Evolutionary conservation across 2,329 filamentous ascomycete species (phyloP).

Genomic region (Fusarium palustre): DNA sequence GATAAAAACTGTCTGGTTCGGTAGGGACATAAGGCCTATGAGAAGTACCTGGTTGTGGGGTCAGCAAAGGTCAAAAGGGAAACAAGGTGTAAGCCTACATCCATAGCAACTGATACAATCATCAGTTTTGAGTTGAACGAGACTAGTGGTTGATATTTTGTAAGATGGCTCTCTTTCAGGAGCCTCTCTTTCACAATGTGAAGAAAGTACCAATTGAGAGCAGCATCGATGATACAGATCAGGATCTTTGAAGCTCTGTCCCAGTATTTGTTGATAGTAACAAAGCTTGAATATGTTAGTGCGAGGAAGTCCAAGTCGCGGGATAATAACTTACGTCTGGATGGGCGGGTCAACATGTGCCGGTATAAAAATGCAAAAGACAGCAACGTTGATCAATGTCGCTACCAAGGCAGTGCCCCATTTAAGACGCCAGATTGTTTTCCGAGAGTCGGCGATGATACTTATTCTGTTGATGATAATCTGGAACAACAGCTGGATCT

Average conservation of each 20-base stretch:
- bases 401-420: constrained; percentile 60
- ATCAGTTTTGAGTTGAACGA: constrained; percentile 64
- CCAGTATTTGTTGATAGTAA: constrained; percentile 63
- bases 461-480: constrained; percentile 67
- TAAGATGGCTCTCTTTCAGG: constrained; percentile 59
- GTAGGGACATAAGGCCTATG: constrained; percentile 52
- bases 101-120: constrained; percentile 62
- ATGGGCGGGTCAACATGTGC: constrained; percentile 56
- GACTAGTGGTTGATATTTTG: constrained; percentile 63
- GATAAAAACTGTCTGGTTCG: constrained; percentile 55
- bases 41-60: constrained; percentile 29
- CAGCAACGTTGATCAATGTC: constrained; percentile 63
- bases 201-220: constrained; percentile 66
- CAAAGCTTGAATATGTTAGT: constrained; percentile 41
- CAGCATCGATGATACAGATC: constrained; percentile 62
- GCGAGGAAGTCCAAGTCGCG: rapidly evolving
- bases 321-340: constrained; percentile 42
- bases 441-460: constrained; percentile 58
- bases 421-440: constrained; percentile 57
- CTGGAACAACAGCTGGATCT: constrained; percentile 64
- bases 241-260: constrained; percentile 65
- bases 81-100: constrained; percentile 48
- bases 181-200: constrained; percentile 59
- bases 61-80: rapidly evolving
- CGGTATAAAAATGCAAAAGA: constrained; percentile 67